A percentile compares a stretch with the other conserved stretches of the same genome.
Evolutionary conservation across 2,329 filamentous ascomycete species (phyloP).

Genomic region (Ustulina deusta): DNA sequence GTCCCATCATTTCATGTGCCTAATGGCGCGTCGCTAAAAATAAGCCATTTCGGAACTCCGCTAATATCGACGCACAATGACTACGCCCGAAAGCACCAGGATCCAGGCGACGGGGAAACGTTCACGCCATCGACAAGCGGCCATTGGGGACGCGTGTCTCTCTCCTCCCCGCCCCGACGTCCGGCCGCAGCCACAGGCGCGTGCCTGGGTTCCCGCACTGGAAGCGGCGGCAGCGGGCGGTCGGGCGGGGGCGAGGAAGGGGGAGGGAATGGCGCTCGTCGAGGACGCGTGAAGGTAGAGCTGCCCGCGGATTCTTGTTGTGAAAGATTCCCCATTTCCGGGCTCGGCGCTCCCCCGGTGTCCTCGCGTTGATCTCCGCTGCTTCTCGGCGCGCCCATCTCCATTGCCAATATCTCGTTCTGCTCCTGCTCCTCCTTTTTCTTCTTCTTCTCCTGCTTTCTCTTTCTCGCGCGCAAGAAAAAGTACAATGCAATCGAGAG

Average conservation of each 20-base stretch:
- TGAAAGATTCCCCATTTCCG: neutral
- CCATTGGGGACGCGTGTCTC: neutral
- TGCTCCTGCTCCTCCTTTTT: neutral
- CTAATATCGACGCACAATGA: neutral
- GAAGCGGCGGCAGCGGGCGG: slow-evolving; percentile 6
- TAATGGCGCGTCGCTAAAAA: neutral
- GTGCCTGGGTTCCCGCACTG: neutral
- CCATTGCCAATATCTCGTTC: neutral
- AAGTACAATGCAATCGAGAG: neutral
- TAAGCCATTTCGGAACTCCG: neutral
- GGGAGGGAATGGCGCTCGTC: slow-evolving; percentile 7
- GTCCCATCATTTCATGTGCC: neutral
- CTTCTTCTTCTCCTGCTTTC: neutral
- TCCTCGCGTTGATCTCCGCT: neutral
- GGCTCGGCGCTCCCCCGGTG: neutral
- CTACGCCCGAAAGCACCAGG: neutral
- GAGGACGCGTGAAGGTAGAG: slow-evolving; percentile 2
- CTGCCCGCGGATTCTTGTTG: neutral
- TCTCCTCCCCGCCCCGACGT: neutral
- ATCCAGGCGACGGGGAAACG: neutral
- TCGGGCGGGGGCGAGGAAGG: slow-evolving; percentile 1
- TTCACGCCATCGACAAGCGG: neutral
- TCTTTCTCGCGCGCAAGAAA: neutral
- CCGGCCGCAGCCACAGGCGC: neutral
- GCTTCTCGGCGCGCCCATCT: neutral